Percentiles rank a stretch among this genome's conserved stretches.
phyloP scores from a whole-genome alignment of 2,329 filamentous ascomycete species.

The Macrophomina pseudophaseolina region DNA sequence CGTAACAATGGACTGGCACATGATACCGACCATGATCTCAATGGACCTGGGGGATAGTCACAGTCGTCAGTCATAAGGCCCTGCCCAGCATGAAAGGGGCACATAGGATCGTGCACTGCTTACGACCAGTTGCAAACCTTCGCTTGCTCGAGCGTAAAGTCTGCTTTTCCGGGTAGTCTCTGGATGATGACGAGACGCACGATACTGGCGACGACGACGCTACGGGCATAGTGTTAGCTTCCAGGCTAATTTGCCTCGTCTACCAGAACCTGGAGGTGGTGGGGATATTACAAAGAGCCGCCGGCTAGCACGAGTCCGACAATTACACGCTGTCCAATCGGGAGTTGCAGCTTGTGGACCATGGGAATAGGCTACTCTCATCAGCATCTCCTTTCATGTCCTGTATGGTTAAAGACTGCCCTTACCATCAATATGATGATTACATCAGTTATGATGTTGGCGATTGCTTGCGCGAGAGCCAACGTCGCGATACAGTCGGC shows the following conservation, averaged over 20 bases:
- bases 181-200: not conserved
- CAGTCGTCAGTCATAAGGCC: not conserved
- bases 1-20: constrained; percentile 82
- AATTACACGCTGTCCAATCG: not conserved
- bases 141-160: constrained; percentile 1
- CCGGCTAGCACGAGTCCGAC: constrained; percentile 1
- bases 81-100: not conserved
- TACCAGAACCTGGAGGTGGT: not conserved
- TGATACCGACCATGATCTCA: constrained; percentile 83
- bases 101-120: not conserved
- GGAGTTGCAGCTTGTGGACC: not conserved
- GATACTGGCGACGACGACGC: not conserved
- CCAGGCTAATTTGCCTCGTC: not conserved
- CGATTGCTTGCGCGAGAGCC: constrained; percentile 1
- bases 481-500: not conserved
- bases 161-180: not conserved
- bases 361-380: not conserved
- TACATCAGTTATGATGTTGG: constrained; percentile 1
- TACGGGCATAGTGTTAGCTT: not conserved
- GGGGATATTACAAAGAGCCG: constrained; percentile 8
- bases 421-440: constrained; percentile 1
- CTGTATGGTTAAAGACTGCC: not conserved
- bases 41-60: constrained; percentile 54
- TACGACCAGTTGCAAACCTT: constrained; percentile 8
- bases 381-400: not conserved